Evolutionary conservation across 305 asterid species (phyloP).

Genomic region (Salvia sclarea): DNA sequence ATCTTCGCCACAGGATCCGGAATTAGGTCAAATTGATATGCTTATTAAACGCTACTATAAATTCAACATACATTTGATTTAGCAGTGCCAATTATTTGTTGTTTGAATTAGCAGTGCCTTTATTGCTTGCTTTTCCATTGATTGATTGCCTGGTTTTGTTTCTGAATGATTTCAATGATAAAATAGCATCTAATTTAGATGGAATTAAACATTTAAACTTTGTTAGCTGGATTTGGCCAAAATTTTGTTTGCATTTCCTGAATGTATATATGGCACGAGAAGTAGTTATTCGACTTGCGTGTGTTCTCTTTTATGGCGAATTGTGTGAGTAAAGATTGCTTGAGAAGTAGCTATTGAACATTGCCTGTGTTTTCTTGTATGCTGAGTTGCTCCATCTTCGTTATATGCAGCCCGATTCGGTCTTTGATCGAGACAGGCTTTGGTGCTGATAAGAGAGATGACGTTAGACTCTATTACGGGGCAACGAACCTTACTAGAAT

Average conservation of each 20-base stretch:
- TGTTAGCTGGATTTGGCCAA: neutral
- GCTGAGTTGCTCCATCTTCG: slow-evolving; percentile 13
- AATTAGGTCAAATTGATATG: slow-evolving; percentile 54
- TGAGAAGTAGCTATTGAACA: neutral
- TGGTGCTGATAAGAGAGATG: slow-evolving; percentile 70
- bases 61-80: neutral
- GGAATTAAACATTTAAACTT: slow-evolving; percentile 12
- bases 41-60: neutral
- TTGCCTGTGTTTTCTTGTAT: slow-evolving; percentile 10
- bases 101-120: neutral
- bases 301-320: neutral
- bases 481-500: slow-evolving; percentile 81
- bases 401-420: slow-evolving; percentile 70
- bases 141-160: slow-evolving; percentile 20
- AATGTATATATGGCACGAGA: neutral
- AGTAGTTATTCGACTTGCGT: neutral
- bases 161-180: neutral
- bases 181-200: neutral
- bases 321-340: slow-evolving; percentile 1
- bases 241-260: neutral
- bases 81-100: neutral
- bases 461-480: slow-evolving; percentile 86
- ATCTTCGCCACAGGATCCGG: slow-evolving; percentile 98
- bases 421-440: slow-evolving; percentile 87
- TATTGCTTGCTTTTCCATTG: slow-evolving; percentile 10